These are phyloP conservation scores for Wickerhamiella kurtzmanii DNA, from an alignment of 805 yeast genomes.

Conservation along the genomic window DNA sequence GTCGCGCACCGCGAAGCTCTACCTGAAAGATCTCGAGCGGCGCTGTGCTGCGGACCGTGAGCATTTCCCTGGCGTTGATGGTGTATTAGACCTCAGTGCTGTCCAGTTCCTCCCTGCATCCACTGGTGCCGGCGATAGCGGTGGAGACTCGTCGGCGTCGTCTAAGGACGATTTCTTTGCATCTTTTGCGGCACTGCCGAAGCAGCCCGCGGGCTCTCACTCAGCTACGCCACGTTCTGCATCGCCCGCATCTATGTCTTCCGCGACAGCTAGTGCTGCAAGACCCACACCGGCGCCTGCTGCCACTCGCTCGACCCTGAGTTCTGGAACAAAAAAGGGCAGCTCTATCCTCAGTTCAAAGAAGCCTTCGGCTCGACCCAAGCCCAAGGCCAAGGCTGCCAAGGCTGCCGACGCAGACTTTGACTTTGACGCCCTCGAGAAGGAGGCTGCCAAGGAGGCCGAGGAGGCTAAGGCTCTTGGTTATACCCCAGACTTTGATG, in stretches of 20 bases:
- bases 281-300: background rate
- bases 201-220: constrained; percentile 14
- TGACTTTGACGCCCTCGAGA: constrained; percentile 56
- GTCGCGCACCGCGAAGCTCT: constrained; percentile 62
- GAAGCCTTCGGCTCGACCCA: constrained; percentile 22
- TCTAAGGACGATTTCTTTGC: constrained; percentile 72
- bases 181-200: constrained; percentile 57
- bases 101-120: constrained; percentile 15
- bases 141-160: constrained; percentile 15
- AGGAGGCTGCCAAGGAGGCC: constrained; percentile 70
- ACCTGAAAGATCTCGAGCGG: constrained; percentile 64
- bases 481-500: constrained; percentile 28
- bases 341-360: constrained; percentile 24
- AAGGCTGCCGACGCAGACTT: constrained; percentile 31
- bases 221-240: constrained; percentile 8
- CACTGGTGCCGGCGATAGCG: constrained; percentile 8
- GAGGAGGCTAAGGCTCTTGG: constrained; percentile 35
- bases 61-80: constrained; percentile 51
- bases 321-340: constrained; percentile 9
- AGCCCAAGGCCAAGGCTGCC: constrained; percentile 18
- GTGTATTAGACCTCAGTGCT: constrained; percentile 44
- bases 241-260: background rate
- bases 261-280: background rate
- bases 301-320: constrained; percentile 2
- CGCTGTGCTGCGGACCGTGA: constrained; percentile 53